Base-by-base conservation (phyloP, 148 eudicot genomes). In the Vaccinium corymbosum region DNA sequence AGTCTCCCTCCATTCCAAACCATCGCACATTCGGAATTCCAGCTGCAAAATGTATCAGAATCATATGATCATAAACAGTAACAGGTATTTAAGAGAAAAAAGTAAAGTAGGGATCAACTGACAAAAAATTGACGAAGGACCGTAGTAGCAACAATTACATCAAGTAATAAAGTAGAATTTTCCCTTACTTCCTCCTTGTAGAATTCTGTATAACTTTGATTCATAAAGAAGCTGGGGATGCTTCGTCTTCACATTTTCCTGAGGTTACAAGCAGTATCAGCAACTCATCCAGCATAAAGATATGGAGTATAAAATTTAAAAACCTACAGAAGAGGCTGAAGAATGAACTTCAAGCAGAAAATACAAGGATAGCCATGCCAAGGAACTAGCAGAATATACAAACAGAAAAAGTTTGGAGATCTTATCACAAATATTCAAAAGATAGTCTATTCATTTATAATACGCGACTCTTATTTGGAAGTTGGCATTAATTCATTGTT, bases 201-300 rank as follows among this genome's bases (percentile, higher is more conserved):
- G 90, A 76, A 94, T 90, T 84, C 93, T 93, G 86, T 95, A 95
- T 84, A 94, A 83, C 92, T 95, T 95, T 38, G 98, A 95, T 88
- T 95, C 98, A 55, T 95, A 95, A 32, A 93, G 91, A 88, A 95
- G 84, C 88, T 95, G 98, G 42, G 98, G 98, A 87, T 95, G 98
- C 81, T 92, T 95, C 66, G 98, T 95, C 92, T 94, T 95, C 80
- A 92, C 91, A 91, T 90, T 95, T 90, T 95, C 98, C 98, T 95
- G 89, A 83, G 25, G 51, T 66, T 73, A 2, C 62, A 81, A 83
- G n/a, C 72, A 79, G 74, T 16, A 80, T 80, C 66, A 78, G 35
- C 68, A 56, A 66, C 11, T 57, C 7, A 59, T 81, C 74, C 38
- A 81, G 56, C 79, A 70, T 8, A 17, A 59, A 11, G 35, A 22